These are phyloP conservation scores for Thraustochytrium sp. DNA, from an alignment of 352 stramenopile genomes.

Conservation along the genomic window DNA sequence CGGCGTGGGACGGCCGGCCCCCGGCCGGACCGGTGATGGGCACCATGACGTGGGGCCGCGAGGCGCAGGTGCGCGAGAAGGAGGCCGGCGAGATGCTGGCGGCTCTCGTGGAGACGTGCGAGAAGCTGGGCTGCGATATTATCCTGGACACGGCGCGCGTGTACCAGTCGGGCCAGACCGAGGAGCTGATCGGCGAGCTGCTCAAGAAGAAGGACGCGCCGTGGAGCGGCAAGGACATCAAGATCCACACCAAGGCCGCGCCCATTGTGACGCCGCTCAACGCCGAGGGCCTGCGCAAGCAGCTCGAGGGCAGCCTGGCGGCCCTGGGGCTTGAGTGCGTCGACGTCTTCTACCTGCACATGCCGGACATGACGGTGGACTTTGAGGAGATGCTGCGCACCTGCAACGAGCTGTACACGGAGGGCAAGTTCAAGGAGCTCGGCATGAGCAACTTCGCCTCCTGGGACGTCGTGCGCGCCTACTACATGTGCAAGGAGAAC, in stretches of 20 bases:
- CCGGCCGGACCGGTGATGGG: conserved; percentile 49
- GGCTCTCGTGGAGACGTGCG: conserved; percentile 44
- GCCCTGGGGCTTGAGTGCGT: conserved; percentile 52
- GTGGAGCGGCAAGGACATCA: neutral
- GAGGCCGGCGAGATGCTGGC: conserved; percentile 45
- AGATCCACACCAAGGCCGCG: neutral
- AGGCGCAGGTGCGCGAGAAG: conserved; percentile 34
- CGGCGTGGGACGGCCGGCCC: neutral
- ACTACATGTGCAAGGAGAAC: conserved; percentile 60
- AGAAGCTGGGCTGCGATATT: neutral
- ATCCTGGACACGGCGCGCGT: conserved; percentile 54
- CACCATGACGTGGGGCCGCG: conserved; percentile 52
- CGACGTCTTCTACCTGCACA: conserved; percentile 67
- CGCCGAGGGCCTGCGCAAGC: neutral
- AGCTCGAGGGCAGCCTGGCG: conserved; percentile 52
- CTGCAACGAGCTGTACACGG: conserved; percentile 55
- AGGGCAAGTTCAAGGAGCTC: conserved; percentile 58
- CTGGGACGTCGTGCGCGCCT: conserved; percentile 59
- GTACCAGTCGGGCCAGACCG: conserved; percentile 50
- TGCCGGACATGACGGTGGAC: conserved; percentile 59
- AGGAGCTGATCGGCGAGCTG: conserved; percentile 17
- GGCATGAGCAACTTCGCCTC: conserved; percentile 68
- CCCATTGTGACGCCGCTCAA: neutral
- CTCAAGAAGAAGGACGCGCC: neutral
- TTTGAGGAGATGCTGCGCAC: conserved; percentile 59